Evolutionary conservation across 163 green algal species (phyloP), one percentile per base, ranked within the genome.

Genomic region (Prototheca cutis): DNA sequence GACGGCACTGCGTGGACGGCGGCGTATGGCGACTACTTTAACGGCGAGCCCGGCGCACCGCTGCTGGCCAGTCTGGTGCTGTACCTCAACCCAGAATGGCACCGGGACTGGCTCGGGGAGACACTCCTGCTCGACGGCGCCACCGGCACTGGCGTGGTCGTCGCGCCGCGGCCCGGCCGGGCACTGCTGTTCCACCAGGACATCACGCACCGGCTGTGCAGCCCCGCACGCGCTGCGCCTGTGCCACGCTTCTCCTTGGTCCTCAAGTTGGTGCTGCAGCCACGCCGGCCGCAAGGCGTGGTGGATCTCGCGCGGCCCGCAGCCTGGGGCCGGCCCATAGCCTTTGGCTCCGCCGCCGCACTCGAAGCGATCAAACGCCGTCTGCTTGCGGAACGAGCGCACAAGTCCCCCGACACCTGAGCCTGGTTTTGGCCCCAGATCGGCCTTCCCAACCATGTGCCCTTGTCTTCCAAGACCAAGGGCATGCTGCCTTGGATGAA

Each of bases 31-130:
- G 65, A 74, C 55, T 94, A 94, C 65, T 79, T 80, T 47, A 84
- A 84, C 45, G 61, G 72, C 23, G 87, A 93, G 67, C 80, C 83
- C 1, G 79, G 82, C 19, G 63, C 70, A 55, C 88, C 88, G 3
- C 64, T 93, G 55, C 79, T 96, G 32, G 77, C 89, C n/a, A 87
- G 75, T 36, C 71, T 95, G 63, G 65, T 96, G 58, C 59, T 94
- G 32, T 96, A 95, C 69, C 77, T 94, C 8, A 82, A 91, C 66
- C 54, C 59, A 13, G 30, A 63, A 40, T 96, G 88, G 88, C 62
- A 67, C 10, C 66, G 68, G 0, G 70, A 85, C 6, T 84, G 80
- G 70, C 76, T 84, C 56, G 87, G 76, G 17, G 88, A 96, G 53
- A 95, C 86, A 8, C 79, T 93, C 4, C 87, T 94, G 59, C 74